Percentiles rank a stretch among this genome's conserved stretches.
phyloP scores from a whole-genome alignment of 257 asterid genomes.

The Solanum sparsipilum region DNA sequence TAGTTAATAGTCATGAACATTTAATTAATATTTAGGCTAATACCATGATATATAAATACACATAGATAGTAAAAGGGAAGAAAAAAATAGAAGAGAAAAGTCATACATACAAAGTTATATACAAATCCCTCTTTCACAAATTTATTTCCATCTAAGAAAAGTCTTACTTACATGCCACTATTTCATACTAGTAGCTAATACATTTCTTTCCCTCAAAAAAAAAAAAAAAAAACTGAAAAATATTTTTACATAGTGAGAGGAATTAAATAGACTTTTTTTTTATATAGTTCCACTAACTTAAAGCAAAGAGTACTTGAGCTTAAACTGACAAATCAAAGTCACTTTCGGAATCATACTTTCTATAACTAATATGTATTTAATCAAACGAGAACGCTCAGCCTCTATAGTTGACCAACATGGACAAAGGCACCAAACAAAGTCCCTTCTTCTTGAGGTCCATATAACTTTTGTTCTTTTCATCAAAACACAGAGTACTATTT shows the following conservation, averaged over 20 bases:
- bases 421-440: constrained; percentile 49
- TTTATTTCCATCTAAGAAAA: neutral
- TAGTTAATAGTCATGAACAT: neutral
- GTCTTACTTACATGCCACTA: neutral
- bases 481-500: constrained; percentile 5
- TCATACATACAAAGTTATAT: neutral
- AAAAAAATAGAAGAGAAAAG: neutral
- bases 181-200: neutral
- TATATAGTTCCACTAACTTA: neutral
- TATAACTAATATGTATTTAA: neutral
- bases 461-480: constrained; percentile 12
- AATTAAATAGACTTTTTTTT: too few species aligned
- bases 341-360: neutral
- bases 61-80: neutral
- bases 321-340: neutral
- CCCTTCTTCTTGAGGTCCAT: constrained; percentile 43
- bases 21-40: neutral
- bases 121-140: neutral
- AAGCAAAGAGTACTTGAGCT: neutral
- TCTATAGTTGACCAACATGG: constrained; percentile 30
- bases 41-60: neutral
- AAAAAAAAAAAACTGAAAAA: neutral
- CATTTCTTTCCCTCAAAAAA: neutral
- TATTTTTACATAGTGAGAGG: neutral
- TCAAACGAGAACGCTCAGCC: neutral